Evolutionary conservation across 495 filamentous ascomycete genomes (phyloP).

Genomic region (Penicillium pulvis): DNA sequence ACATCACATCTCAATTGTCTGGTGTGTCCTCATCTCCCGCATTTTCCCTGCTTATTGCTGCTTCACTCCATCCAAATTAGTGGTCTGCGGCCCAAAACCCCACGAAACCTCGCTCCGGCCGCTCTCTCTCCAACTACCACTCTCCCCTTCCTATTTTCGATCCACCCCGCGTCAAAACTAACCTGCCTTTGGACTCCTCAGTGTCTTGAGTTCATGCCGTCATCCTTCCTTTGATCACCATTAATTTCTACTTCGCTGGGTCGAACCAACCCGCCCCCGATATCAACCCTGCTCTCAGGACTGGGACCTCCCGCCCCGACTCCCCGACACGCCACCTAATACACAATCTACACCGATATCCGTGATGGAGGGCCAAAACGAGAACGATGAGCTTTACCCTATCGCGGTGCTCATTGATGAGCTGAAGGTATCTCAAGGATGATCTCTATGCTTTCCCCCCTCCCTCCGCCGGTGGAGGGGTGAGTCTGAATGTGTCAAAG

Average conservation of each 20-base stretch:
- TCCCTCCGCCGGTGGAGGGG: slow-evolving; percentile 11
- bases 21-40: neutral
- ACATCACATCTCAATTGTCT: neutral
- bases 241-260: slow-evolving; percentile 28
- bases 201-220: slow-evolving; percentile 17
- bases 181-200: slow-evolving; percentile 12
- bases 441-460: slow-evolving; percentile 7
- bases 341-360: slow-evolving; percentile 26
- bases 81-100: slow-evolving; percentile 48
- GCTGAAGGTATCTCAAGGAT: slow-evolving; percentile 76
- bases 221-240: slow-evolving; percentile 6
- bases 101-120: slow-evolving; percentile 47
- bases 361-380: slow-evolving; percentile 69
- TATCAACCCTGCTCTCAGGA: slow-evolving; percentile 30
- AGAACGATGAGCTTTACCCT: slow-evolving; percentile 96
- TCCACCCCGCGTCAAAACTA: slow-evolving; percentile 13
- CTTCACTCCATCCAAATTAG: slow-evolving; percentile 10
- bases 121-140: slow-evolving; percentile 27
- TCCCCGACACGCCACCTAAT: slow-evolving; percentile 25
- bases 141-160: slow-evolving; percentile 26
- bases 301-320: slow-evolving; percentile 38
- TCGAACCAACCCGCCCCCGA: slow-evolving; percentile 27
- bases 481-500: slow-evolving; percentile 15
- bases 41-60: neutral
- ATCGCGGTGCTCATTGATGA: slow-evolving; percentile 99